phyloP scores from a whole-genome alignment of 2,329 filamentous ascomycete genomes.

The Phyllosticta paracitricarpa region DNA sequence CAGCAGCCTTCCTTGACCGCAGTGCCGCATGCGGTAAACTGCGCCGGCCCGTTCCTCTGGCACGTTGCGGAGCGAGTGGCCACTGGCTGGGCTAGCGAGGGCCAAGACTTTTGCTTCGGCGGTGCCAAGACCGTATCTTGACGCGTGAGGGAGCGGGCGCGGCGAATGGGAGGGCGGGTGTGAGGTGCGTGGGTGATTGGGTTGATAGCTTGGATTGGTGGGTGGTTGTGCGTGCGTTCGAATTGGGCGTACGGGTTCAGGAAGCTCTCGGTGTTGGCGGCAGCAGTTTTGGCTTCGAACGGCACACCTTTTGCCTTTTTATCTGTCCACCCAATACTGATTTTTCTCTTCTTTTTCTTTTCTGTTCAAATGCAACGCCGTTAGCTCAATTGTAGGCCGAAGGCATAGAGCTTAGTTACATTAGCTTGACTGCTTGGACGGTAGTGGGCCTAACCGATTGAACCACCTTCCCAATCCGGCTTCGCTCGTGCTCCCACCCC shows the following conservation, averaged over 20 bases:
- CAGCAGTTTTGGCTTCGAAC: background rate
- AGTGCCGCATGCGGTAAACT: background rate
- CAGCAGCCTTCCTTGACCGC: background rate
- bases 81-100: background rate
- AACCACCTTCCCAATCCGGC: constrained; percentile 10
- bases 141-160: background rate
- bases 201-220: background rate
- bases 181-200: background rate
- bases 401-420: background rate
- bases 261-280: background rate
- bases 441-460: constrained; percentile 2
- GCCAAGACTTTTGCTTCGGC: background rate
- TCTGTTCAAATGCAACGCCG: background rate
- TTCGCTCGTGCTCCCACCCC: background rate
- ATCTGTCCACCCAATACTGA: background rate
- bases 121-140: background rate
- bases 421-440: background rate
- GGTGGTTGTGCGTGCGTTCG: background rate
- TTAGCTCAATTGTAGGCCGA: background rate
- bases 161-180: background rate
- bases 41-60: background rate
- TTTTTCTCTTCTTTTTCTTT: background rate
- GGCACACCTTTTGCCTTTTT: background rate
- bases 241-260: background rate
- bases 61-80: background rate